Base-by-base conservation (phyloP, 2,329 filamentous ascomycete genomes). In the Cryphonectria nitschkei region DNA sequence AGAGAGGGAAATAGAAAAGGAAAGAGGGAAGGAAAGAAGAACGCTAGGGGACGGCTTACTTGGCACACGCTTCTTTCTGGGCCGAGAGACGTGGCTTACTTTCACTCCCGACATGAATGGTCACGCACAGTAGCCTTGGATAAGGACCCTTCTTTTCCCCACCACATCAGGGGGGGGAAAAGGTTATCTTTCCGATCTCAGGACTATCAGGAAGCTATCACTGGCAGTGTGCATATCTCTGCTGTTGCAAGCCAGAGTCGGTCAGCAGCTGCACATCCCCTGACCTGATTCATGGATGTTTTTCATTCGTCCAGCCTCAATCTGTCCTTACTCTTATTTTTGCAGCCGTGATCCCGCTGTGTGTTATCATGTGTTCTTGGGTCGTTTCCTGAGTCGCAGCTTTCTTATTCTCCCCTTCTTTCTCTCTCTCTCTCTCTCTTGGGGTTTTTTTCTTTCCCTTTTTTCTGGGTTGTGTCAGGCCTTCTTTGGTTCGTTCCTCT, bases 171-270 rank as follows among this genome's bases (percentile, higher is more conserved):
- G 26, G 26, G 26, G 19, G 6, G 52, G 7, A 39, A 9, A 54
- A 61, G 61, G 60, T 72, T 70, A 70, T 72, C 68, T 70, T 68
- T 52, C 56, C 65, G 52, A 72, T 70, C 56, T 70, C 43, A 16
- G 5, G 65, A 66, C 56, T 70, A 65, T 68, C 68, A 62, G 32
- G 65, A 68, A 26, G 62, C 9, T 69, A 69, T 67, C 63, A 58
- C 29, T 62, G 32, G 26, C n/a, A 37, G 8, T 2, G 43, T 22
- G 43, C 43, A 46, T 46, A 46, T 46, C 37, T 39, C 43, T 32
- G 3, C 22, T 61, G 14, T 34, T 34, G 34, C 34, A 34, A 34
- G 34, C 34, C 34, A 3, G 63, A 68, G 69, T 65, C 63, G 67
- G 67, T 67, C 70, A 69, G 34, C 61, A 68, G 68, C 61, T 62